Conservation (phyloP, 2,329 filamentous ascomycete species). For the Apiospora phragmitis region DNA sequence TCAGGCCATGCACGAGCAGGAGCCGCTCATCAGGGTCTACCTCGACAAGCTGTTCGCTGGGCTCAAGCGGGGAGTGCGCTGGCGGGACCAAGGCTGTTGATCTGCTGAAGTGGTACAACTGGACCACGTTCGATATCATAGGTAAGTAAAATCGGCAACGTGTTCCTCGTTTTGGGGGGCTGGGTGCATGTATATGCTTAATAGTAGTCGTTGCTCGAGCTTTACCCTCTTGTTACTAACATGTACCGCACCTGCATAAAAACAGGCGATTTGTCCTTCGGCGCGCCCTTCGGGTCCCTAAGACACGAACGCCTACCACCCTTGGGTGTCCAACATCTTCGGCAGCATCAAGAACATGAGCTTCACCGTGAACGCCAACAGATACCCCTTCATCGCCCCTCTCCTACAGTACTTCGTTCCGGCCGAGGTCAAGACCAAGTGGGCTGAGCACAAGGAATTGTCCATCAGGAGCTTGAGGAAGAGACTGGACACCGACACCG, state of each 20-base stretch:
- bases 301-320: not conserved
- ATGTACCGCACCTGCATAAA: too few species aligned
- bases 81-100: not conserved
- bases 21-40: not conserved
- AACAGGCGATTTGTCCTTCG: not conserved
- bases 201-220: too few species aligned
- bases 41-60: constrained; percentile 4
- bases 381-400: not conserved
- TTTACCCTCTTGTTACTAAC: too few species aligned
- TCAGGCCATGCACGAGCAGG: not conserved
- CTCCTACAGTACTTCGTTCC: not conserved
- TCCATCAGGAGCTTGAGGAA: not conserved
- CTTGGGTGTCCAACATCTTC: constrained; percentile 7
- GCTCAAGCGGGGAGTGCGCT: not conserved
- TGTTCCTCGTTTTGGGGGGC: not conserved
- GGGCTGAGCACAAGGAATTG: not conserved
- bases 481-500: not conserved
- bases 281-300: constrained; percentile 10
- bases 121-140: constrained; percentile 10
- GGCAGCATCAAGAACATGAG: not conserved
- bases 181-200: too few species aligned
- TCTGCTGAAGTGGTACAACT: constrained; percentile 5
- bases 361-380: not conserved
- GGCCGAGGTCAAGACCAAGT: not conserved
- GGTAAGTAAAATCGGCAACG: constrained; percentile 2